phyloP scores from a whole-genome alignment of 768 basidiomycete species.

The Mycena albidolilacea region DNA sequence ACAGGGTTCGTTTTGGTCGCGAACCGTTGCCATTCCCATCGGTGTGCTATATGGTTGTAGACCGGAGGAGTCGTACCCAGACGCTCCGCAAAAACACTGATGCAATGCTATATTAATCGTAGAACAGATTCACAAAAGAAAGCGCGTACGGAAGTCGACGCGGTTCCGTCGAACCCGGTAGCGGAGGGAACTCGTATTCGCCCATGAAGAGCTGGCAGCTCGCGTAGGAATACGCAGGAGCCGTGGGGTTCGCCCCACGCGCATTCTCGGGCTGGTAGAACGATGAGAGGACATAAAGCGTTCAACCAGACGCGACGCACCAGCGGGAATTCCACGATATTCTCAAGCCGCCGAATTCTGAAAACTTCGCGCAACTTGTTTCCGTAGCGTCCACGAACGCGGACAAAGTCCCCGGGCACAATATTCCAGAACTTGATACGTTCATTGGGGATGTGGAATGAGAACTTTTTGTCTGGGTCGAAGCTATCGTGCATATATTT shows the following conservation, averaged over 20 bases:
- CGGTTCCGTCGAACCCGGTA: constrained; percentile 52
- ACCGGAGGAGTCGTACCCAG: constrained; percentile 71
- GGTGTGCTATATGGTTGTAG: constrained; percentile 69
- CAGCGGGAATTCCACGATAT: constrained; percentile 42
- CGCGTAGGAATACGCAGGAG: constrained; percentile 67
- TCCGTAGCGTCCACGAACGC: constrained; percentile 74
- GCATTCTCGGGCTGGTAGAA: constrained; percentile 21
- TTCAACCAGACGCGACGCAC: neutral
- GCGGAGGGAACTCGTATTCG: constrained; percentile 71
- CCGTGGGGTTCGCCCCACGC: neutral
- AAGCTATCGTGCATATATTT: constrained; percentile 24
- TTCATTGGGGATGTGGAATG: constrained; percentile 59
- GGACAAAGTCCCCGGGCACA: constrained; percentile 86
- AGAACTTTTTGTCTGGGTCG: constrained; percentile 10
- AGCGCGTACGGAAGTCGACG: constrained; percentile 62
- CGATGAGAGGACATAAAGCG: constrained; percentile 5
- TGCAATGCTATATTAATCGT: constrained; percentile 23
- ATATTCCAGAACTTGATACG: constrained; percentile 92
- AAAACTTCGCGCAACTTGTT: constrained; percentile 77
- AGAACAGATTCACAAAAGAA: constrained; percentile 4
- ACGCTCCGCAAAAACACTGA: constrained; percentile 85
- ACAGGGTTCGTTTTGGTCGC: constrained; percentile 76
- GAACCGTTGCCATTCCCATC: constrained; percentile 82
- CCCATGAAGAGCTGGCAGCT: constrained; percentile 86
- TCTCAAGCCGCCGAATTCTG: constrained; percentile 74